A percentile compares a stretch with the other conserved stretches of the same genome.
Conservation (phyloP, 495 filamentous ascomycete genomes). For the Trichoderma asperelloides region DNA sequence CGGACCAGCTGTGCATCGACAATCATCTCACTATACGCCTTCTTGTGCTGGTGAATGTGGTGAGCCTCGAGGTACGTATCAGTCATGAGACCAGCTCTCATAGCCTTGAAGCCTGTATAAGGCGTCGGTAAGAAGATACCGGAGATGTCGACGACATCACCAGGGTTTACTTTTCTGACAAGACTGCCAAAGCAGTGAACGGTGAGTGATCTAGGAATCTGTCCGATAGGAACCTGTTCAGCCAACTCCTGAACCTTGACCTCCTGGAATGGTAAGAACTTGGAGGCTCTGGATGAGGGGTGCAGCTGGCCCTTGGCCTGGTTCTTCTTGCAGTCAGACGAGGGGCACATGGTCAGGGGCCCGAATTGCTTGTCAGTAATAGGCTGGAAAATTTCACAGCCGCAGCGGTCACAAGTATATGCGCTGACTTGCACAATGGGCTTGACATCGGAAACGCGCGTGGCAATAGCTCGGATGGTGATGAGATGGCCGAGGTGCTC, state of each 20-base stretch:
- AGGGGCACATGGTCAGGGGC: conserved; percentile 76
- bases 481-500: conserved; percentile 90
- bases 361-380: conserved; percentile 83
- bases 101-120: conserved; percentile 95
- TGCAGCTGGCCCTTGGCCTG: conserved; percentile 89
- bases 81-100: conserved; percentile 86
- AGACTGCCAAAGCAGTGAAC: conserved; percentile 81
- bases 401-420: conserved; percentile 93
- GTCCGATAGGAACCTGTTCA: conserved; percentile 94
- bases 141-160: conserved; percentile 85
- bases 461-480: conserved; percentile 89
- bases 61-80: conserved; percentile 97
- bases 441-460: conserved; percentile 94
- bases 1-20: conserved; percentile 65
- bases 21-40: conserved; percentile 80
- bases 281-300: conserved; percentile 86
- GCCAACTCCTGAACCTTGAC: conserved; percentile 98
- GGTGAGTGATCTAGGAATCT: conserved; percentile 86
- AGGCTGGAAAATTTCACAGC: conserved; percentile 95
- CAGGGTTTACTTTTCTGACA: conserved; percentile 79
- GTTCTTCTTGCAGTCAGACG: conserved; percentile 79
- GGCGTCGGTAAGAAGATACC: conserved; percentile 96
- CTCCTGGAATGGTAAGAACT: conserved; percentile 96
- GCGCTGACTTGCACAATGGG: conserved; percentile 94
- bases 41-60: conserved; percentile 89